These are phyloP conservation scores for Cubamyces lactineus DNA, from an alignment of 768 basidiomycete species.

Conservation along the genomic window DNA sequence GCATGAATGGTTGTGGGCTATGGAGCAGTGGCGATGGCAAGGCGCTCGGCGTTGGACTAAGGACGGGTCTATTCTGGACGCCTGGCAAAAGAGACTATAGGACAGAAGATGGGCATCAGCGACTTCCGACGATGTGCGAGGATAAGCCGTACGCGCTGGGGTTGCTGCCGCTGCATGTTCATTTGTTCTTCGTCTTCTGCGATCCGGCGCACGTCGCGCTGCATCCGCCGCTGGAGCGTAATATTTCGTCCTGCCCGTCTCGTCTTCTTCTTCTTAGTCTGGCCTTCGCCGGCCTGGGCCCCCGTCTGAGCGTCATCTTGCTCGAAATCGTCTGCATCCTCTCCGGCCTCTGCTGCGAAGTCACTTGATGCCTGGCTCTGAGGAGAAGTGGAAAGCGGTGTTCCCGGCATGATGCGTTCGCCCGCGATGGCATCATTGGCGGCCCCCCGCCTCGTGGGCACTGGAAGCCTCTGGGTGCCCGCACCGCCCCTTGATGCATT, in stretches of 20 bases:
- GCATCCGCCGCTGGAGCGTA: conserved; percentile 23
- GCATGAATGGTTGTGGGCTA: not conserved
- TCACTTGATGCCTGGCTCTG: conserved; percentile 15
- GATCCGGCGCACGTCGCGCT: conserved; percentile 24
- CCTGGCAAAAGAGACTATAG: conserved; percentile 5
- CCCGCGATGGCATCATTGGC: conserved; percentile 13
- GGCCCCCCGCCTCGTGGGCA: conserved; percentile 17
- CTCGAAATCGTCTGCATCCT: conserved; percentile 20
- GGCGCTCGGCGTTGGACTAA: not conserved
- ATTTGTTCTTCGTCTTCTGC: conserved; percentile 19
- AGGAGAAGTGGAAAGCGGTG: conserved; percentile 17
- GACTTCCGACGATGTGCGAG: not conserved
- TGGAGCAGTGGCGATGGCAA: not conserved
- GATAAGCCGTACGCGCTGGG: conserved; percentile 17
- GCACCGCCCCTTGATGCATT: conserved; percentile 15
- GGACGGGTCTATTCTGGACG: conserved; percentile 4
- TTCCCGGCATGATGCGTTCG: conserved; percentile 21
- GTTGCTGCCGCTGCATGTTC: conserved; percentile 18
- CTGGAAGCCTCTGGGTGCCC: conserved; percentile 14
- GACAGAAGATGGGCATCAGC: not conserved
- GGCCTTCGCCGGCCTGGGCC: conserved; percentile 13
- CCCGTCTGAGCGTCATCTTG: conserved; percentile 15
- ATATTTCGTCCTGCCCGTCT: conserved; percentile 21
- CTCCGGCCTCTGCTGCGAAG: conserved; percentile 6
- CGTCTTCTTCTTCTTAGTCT: conserved; percentile 27